phyloP scores from a whole-genome alignment of 495 filamentous ascomycete species.

The Pyrenopolyporus hunteri region DNA sequence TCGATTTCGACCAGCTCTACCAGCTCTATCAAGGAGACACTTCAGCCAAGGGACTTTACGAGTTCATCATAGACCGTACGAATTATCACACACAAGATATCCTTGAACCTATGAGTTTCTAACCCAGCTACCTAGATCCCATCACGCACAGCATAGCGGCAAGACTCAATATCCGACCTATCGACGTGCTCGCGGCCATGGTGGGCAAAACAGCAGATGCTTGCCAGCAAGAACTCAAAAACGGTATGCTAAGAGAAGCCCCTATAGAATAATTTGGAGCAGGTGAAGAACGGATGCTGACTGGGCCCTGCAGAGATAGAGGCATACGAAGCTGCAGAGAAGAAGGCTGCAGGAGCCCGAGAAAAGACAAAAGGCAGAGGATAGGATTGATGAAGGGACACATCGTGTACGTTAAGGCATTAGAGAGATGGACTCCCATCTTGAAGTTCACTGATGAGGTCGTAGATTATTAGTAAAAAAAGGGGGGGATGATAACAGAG shows the following conservation, averaged over 20 bases:
- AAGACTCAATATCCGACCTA: conserved; percentile 5
- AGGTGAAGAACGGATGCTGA: neutral
- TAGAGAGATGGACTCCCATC: no score
- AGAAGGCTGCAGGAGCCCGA: conserved; percentile 2
- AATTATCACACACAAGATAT: neutral
- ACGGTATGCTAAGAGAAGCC: conserved; percentile 8
- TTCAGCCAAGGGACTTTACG: conserved; percentile 28
- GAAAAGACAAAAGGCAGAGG: conserved; percentile 1
- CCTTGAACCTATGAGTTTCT: neutral
- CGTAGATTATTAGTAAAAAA: no score
- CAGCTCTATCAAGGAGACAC: conserved; percentile 30
- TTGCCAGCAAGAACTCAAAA: conserved; percentile 21
- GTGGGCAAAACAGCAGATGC: conserved; percentile 20
- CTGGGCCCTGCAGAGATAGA: conserved; percentile 4
- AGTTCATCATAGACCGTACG: conserved; percentile 34
- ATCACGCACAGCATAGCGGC: conserved; percentile 24
- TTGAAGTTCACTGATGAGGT: no score
- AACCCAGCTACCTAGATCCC: conserved; percentile 2
- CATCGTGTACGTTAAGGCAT: neutral
- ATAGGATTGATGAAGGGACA: neutral
- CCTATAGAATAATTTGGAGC: neutral
- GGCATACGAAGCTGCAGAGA: conserved; percentile 12
- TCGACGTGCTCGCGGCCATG: conserved; percentile 33
- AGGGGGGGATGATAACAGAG: no score
- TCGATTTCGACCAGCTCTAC: conserved; percentile 33